Percentiles rank a stretch among this genome's conserved stretches.
Evolutionary conservation across 371 early-diverging fungal species (phyloP).

Genomic region (Paramicrosporidium saccamoebae): DNA sequence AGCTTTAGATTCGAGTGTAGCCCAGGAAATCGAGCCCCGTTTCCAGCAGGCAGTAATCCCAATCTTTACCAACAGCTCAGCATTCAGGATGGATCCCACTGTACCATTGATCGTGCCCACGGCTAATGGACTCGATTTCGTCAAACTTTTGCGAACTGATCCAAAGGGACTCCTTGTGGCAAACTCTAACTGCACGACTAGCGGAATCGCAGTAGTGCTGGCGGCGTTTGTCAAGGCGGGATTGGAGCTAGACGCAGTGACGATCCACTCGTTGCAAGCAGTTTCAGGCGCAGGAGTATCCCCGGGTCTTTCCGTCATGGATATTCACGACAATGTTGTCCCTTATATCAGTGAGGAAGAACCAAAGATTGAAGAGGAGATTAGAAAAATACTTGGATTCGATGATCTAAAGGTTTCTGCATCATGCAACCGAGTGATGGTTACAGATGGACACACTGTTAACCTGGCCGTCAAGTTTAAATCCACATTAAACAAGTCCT

Average conservation of each 20-base stretch:
- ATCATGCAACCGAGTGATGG: constrained; percentile 79
- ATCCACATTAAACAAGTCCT: constrained; percentile 7
- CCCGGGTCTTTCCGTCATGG: constrained; percentile 73
- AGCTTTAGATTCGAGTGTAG: constrained; percentile 64
- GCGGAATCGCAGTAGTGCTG: constrained; percentile 61
- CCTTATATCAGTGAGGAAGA: constrained; percentile 87
- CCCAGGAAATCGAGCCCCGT: constrained; percentile 60
- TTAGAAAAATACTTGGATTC: constrained; percentile 57
- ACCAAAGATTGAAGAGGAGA: constrained; percentile 78
- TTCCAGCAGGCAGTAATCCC: constrained; percentile 43
- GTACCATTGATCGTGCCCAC: constrained; percentile 77
- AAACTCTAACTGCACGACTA: constrained; percentile 87
- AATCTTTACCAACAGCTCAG: constrained; percentile 80
- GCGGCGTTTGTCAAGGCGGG: constrained; percentile 63
- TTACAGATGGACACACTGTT: constrained; percentile 76
- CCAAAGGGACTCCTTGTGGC: constrained; percentile 64
- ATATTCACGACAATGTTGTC: constrained; percentile 71
- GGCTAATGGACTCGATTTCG: no score
- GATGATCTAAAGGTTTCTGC: constrained; percentile 35
- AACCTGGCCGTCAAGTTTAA: constrained; percentile 50
- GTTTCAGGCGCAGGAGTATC: constrained; percentile 82
- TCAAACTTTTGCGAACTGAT: no score
- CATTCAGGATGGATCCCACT: constrained; percentile 47
- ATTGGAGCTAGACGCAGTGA: constrained; percentile 32
- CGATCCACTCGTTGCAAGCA: constrained; percentile 75